Evolutionary conservation across 345 rosid genomes (phyloP).

Genomic region (Populus deltoides): DNA sequence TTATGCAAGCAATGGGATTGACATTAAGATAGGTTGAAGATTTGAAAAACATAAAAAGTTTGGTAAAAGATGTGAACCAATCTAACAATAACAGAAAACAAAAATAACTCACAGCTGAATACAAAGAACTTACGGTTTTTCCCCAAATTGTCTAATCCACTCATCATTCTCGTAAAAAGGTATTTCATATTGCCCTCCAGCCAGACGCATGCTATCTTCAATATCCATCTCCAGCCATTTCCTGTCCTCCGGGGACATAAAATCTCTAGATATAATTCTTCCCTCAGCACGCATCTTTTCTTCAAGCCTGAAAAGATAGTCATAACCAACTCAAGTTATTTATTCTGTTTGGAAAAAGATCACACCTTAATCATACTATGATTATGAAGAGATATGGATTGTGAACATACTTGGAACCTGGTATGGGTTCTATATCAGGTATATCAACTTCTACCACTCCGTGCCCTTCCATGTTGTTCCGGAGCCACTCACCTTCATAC

Average conservation of each 20-base stretch:
- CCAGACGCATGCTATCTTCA: constrained; percentile 62
- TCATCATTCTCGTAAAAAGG: constrained; percentile 75
- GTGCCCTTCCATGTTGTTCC: constrained; percentile 81
- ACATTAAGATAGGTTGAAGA: neutral
- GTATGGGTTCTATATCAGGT: constrained; percentile 85
- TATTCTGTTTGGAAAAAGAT: neutral
- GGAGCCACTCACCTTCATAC: constrained; percentile 98
- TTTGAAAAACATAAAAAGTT: neutral
- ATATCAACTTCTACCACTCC: constrained; percentile 89
- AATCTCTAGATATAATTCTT: constrained; percentile 66
- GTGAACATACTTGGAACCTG: constrained; percentile 76
- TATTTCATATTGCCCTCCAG: constrained; percentile 46
- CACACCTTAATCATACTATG: neutral
- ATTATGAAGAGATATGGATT: constrained; percentile 7
- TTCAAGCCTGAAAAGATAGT: constrained; percentile 64
- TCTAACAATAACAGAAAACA: neutral
- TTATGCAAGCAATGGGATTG: too few species aligned
- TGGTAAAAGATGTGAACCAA: neutral
- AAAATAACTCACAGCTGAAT: neutral
- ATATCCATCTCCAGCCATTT: constrained; percentile 95
- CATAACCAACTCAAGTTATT: constrained; percentile 11
- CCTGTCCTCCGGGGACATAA: constrained; percentile 80
- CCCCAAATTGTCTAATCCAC: constrained; percentile 71
- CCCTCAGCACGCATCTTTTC: constrained; percentile 91
- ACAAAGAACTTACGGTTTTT: constrained; percentile 66